Percentiles rank a stretch among this genome's conserved stretches.
Conservation (phyloP, 2,329 filamentous ascomycete species). For the Talaromyces sp. region DNA sequence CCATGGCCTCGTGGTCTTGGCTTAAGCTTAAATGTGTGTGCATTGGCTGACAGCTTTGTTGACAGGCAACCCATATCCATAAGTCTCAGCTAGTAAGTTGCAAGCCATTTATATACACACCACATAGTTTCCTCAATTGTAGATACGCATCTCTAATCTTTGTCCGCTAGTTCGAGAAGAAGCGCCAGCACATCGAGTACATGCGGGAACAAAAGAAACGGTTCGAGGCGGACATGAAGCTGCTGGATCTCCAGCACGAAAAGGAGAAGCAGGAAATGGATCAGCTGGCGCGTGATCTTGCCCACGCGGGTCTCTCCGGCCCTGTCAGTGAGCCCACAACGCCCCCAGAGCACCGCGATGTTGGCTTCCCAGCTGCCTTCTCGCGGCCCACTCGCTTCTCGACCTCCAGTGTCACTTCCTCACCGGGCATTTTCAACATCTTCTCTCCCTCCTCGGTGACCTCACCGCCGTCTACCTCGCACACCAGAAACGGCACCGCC, state of each 20-base stretch:
- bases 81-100: constrained; percentile 19
- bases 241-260: constrained; percentile 78
- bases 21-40: constrained; percentile 7
- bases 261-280: constrained; percentile 78
- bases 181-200: constrained; percentile 86
- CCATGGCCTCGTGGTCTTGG: background rate
- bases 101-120: constrained; percentile 2
- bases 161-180: constrained; percentile 73
- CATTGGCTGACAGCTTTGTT: constrained; percentile 2
- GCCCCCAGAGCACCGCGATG: constrained; percentile 85
- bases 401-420: constrained; percentile 78
- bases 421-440: constrained; percentile 68
- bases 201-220: constrained; percentile 82
- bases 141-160: constrained; percentile 23
- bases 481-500: constrained; percentile 36
- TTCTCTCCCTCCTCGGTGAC: constrained; percentile 71
- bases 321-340: constrained; percentile 94
- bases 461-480: constrained; percentile 65
- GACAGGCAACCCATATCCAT: constrained; percentile 21
- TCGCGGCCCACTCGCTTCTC: constrained; percentile 85
- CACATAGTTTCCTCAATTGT: constrained; percentile 1
- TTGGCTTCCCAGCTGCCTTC: constrained; percentile 72
- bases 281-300: constrained; percentile 76
- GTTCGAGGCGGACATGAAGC: constrained; percentile 89
- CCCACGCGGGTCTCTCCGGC: constrained; percentile 54